phyloP scores from a whole-genome alignment of 2,329 filamentous ascomycete genomes.

The Neocatenulostroma microsporum region DNA sequence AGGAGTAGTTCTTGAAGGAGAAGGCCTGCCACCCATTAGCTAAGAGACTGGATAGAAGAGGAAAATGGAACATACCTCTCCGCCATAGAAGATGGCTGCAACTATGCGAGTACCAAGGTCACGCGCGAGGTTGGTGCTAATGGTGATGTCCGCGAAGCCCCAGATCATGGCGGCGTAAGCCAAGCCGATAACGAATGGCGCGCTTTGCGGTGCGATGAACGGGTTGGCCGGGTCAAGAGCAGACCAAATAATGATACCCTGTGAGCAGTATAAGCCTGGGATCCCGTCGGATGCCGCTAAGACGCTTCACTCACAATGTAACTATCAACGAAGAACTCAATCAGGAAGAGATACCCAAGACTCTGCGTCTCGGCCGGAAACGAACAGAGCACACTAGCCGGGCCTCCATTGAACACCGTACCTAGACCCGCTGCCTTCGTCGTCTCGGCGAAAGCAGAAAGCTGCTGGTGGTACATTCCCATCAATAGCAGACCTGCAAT shows the following conservation, averaged over 20 bases:
- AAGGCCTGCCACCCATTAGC: constrained; percentile 31
- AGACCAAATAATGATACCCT: constrained; percentile 51
- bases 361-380: constrained; percentile 46
- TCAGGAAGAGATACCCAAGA: constrained; percentile 50
- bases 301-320: constrained; percentile 48
- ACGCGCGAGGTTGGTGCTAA: constrained; percentile 51
- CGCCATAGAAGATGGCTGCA: constrained; percentile 50
- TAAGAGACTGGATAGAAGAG: background rate
- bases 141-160: constrained; percentile 48
- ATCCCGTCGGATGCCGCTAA: background rate
- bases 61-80: constrained; percentile 25
- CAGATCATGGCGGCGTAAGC: background rate
- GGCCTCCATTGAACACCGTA: constrained; percentile 41
- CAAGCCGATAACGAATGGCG: constrained; percentile 50
- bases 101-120: constrained; percentile 54
- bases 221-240: constrained; percentile 52
- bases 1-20: constrained; percentile 40
- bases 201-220: constrained; percentile 42
- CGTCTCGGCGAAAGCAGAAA: constrained; percentile 35
- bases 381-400: constrained; percentile 49
- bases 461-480: constrained; percentile 50
- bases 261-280: background rate
- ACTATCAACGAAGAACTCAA: constrained; percentile 52
- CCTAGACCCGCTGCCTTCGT: constrained; percentile 32
- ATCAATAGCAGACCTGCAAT: constrained; percentile 49